These are phyloP conservation scores for Heritiera littoralis DNA, from an alignment of 345 rosid genomes.

Conservation along the genomic window DNA sequence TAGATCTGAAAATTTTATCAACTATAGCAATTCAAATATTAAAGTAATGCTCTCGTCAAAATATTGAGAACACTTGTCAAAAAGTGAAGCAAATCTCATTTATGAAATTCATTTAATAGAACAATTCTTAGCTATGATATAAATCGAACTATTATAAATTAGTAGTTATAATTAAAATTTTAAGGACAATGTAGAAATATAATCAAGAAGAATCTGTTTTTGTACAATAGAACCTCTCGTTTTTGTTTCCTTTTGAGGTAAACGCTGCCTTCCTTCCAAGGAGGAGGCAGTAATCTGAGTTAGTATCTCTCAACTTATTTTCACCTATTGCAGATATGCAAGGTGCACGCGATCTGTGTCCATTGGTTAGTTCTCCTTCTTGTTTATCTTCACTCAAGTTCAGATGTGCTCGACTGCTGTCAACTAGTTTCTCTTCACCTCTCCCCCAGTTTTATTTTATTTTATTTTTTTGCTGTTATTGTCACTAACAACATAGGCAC, in stretches of 20 bases:
- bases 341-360: slow-evolving; percentile 98
- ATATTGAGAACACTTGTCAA: neutral
- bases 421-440: neutral
- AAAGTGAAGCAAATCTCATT: neutral
- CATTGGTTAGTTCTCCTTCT: slow-evolving; percentile 57
- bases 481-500: neutral
- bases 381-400: neutral
- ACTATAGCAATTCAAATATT: neutral
- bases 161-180: neutral
- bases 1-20: neutral
- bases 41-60: neutral
- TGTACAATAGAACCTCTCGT: neutral
- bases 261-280: too few species aligned
- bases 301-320: neutral
- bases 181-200: neutral
- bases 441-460: neutral
- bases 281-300: neutral
- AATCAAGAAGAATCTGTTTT: neutral
- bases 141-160: neutral
- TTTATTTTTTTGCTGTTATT: neutral
- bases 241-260: neutral
- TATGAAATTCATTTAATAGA: slow-evolving; percentile 1
- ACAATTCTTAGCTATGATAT: neutral
- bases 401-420: neutral
- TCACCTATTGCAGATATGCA: slow-evolving; percentile 62